Percentiles rank a stretch among this genome's conserved stretches.
phyloP scores from a whole-genome alignment of 108 stramenopile genomes.

The Stephanodiscus minutulus region DNA sequence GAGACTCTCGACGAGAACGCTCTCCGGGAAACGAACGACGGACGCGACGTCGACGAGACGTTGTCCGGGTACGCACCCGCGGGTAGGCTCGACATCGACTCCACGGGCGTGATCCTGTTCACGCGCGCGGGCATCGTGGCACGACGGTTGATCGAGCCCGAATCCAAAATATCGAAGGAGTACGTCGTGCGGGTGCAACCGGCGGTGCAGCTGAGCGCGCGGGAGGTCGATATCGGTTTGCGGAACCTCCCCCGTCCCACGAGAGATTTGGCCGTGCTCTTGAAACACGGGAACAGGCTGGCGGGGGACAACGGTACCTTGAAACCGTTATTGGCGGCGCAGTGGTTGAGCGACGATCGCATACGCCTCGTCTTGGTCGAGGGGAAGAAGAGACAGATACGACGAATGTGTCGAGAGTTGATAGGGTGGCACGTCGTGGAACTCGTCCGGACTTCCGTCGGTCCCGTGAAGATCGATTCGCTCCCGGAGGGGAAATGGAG shows the following conservation, averaged over 20 bases:
- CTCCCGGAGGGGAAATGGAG: conserved; percentile 69
- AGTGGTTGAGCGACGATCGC: conserved; percentile 52
- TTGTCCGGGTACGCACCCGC: conserved; percentile 64
- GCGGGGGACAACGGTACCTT: conserved; percentile 52
- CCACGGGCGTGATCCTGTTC: conserved; percentile 77
- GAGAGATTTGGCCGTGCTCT: conserved; percentile 45
- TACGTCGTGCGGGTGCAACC: conserved; percentile 67
- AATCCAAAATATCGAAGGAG: conserved; percentile 71
- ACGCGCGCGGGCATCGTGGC: conserved; percentile 66
- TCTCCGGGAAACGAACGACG: neutral
- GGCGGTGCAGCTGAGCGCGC: conserved; percentile 37
- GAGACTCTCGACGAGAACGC: conserved; percentile 1
- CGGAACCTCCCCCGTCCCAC: conserved; percentile 39
- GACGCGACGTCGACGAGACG: conserved; percentile 16
- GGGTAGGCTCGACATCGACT: conserved; percentile 76
- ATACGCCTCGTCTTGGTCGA: conserved; percentile 71
- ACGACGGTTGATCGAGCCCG: conserved; percentile 58
- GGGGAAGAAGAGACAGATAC: conserved; percentile 80
- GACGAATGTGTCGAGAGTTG: conserved; percentile 75
- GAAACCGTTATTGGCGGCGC: conserved; percentile 53
- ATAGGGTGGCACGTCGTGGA: conserved; percentile 66
- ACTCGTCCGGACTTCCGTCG: conserved; percentile 63
- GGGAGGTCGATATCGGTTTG: conserved; percentile 52
- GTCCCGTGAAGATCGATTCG: conserved; percentile 56
- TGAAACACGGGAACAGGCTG: conserved; percentile 49